A percentile compares a stretch with the other conserved stretches of the same genome.
Conservation (phyloP, 2,329 filamentous ascomycete genomes). For the Fusarium lateritium region DNA sequence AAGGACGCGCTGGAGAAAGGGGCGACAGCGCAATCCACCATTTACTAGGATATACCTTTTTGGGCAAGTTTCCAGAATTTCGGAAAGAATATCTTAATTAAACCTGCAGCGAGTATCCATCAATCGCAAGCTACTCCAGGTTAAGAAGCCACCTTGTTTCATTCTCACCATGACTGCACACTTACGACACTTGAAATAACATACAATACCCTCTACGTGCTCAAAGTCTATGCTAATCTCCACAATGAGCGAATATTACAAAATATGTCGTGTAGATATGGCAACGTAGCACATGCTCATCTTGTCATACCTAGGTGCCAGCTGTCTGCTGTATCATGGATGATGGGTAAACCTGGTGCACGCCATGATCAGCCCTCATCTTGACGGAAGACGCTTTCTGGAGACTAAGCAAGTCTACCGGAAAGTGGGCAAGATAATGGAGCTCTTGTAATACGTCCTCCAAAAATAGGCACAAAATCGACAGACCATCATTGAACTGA, state of each 20-base stretch:
- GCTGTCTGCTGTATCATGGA: neutral
- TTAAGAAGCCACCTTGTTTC: constrained; percentile 12
- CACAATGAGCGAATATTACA: neutral
- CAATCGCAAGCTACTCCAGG: constrained; percentile 1
- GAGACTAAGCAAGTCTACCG: neutral
- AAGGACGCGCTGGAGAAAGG: constrained; percentile 41
- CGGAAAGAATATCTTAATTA: constrained; percentile 12
- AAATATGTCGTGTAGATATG: neutral
- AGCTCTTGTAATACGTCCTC: neutral
- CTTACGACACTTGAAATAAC: neutral
- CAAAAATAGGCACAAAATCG: constrained; percentile 5
- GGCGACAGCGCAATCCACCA: constrained; percentile 38
- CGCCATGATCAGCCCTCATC: neutral
- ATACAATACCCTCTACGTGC: too few relatives aligned
- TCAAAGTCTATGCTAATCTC: neutral
- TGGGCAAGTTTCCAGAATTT: constrained; percentile 27
- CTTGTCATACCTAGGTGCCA: neutral
- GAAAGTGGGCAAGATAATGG: neutral
- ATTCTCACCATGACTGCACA: neutral
- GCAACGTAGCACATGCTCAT: constrained; percentile 16
- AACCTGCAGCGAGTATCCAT: constrained; percentile 7
- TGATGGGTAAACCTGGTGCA: neutral
- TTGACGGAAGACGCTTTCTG: constrained; percentile 7
- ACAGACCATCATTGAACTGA: constrained; percentile 6
- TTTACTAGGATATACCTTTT: constrained; percentile 21